phyloP scores from a whole-genome alignment of 2,329 filamentous ascomycete species.

The Calonectria pauciramosa region DNA sequence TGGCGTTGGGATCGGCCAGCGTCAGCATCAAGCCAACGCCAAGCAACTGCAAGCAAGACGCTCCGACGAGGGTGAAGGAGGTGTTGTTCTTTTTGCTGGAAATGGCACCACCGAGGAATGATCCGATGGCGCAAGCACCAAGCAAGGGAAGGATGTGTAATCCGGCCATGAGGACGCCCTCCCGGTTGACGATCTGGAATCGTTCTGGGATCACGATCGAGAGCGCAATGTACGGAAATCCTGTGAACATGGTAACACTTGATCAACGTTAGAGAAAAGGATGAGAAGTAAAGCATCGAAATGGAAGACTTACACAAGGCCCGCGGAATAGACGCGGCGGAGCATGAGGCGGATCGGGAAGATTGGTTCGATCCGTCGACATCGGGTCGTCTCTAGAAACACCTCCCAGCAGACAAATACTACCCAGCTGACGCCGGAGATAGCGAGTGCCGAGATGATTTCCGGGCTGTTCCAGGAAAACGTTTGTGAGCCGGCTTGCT shows the following conservation, averaged over 20 bases:
- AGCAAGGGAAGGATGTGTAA: slow-evolving; percentile 71
- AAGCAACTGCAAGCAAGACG: slow-evolving; percentile 65
- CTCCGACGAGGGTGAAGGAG: slow-evolving; percentile 63
- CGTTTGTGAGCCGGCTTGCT: slow-evolving; percentile 67
- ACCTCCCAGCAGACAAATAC: slow-evolving; percentile 67
- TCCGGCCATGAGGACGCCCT: slow-evolving; percentile 67
- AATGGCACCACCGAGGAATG: slow-evolving; percentile 66
- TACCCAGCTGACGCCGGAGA: slow-evolving; percentile 63
- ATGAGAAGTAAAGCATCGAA: background rate
- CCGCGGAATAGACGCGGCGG: slow-evolving; percentile 64
- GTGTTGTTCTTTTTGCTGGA: slow-evolving; percentile 69
- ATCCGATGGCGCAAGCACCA: slow-evolving; percentile 68
- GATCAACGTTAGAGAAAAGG: slow-evolving; percentile 28
- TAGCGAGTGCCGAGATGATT: slow-evolving; percentile 63
- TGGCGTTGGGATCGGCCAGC: slow-evolving; percentile 49
- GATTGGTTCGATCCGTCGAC: slow-evolving; percentile 64
- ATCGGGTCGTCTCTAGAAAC: slow-evolving; percentile 54
- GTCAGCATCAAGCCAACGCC: slow-evolving; percentile 66
- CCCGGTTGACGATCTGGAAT: slow-evolving; percentile 70
- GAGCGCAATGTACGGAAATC: slow-evolving; percentile 70
- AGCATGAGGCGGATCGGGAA: slow-evolving; percentile 65
- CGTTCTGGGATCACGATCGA: slow-evolving; percentile 71
- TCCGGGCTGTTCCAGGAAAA: slow-evolving; percentile 65
- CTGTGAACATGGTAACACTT: slow-evolving; percentile 69
- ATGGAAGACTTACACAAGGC: slow-evolving; percentile 59